phyloP scores from a whole-genome alignment of 2,329 filamentous ascomycete genomes.

The Ceratocystis alfenasii region DNA sequence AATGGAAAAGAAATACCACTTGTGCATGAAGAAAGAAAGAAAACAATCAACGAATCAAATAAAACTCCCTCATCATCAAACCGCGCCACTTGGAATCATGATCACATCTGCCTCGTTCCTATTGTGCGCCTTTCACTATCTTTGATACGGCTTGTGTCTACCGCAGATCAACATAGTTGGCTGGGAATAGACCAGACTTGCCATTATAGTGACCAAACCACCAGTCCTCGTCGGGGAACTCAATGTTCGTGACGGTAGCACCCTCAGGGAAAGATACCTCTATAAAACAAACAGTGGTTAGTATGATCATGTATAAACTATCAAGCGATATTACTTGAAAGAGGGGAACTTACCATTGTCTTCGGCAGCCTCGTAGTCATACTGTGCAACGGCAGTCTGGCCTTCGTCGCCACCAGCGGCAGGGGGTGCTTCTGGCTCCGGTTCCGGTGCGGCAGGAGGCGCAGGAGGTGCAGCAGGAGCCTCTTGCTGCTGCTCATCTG shows the following conservation, averaged over 20 bases:
- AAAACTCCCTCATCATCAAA: slow-evolving; percentile 3
- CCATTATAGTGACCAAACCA: slow-evolving; percentile 85
- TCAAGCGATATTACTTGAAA: neutral
- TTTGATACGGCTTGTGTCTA: slow-evolving; percentile 10
- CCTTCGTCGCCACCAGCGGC: slow-evolving; percentile 32
- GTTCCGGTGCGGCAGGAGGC: slow-evolving; percentile 28
- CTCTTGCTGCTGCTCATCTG: slow-evolving; percentile 34
- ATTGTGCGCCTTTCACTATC: neutral
- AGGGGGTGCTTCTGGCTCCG: slow-evolving; percentile 33
- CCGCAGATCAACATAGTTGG: slow-evolving; percentile 53
- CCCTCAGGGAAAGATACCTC: slow-evolving; percentile 77
- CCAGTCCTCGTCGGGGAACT: slow-evolving; percentile 98
- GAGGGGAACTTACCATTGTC: slow-evolving; percentile 55
- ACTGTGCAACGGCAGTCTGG: slow-evolving; percentile 69
- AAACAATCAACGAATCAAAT: neutral
- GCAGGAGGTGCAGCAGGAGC: slow-evolving; percentile 27
- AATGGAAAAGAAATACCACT: slow-evolving; percentile 6
- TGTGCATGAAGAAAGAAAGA: slow-evolving; percentile 4
- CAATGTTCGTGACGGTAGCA: slow-evolving; percentile 67
- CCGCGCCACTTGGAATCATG: neutral
- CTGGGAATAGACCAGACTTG: slow-evolving; percentile 69
- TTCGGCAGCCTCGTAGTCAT: slow-evolving; percentile 94
- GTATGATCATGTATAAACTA: neutral
- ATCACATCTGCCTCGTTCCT: neutral
- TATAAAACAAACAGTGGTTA: slow-evolving; percentile 29